phyloP scores from a whole-genome alignment of 305 asterid genomes.

The Fraxinus greggii region DNA sequence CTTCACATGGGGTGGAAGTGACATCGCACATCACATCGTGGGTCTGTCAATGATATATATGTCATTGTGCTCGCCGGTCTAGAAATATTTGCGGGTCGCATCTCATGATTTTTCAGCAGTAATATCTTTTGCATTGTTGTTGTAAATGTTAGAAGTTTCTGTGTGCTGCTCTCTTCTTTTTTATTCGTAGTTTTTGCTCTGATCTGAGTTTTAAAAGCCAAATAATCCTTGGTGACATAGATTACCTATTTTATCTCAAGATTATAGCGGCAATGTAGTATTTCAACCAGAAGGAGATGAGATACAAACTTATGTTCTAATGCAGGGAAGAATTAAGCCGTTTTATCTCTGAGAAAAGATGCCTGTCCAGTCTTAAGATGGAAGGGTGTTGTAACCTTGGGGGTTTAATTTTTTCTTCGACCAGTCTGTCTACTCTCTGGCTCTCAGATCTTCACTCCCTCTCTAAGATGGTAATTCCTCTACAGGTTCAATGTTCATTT shows the following conservation, averaged over 20 bases:
- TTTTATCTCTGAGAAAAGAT: constrained; percentile 71
- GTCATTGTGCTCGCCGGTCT: neutral
- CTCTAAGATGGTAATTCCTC: constrained; percentile 66
- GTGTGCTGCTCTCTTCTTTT: neutral
- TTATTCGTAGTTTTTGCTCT: neutral
- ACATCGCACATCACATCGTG: neutral
- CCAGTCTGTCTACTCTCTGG: constrained; percentile 70
- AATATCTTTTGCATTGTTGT: neutral
- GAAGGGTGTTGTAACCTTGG: constrained; percentile 92
- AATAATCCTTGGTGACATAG: neutral
- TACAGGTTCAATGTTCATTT: neutral
- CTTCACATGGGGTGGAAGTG: neutral
- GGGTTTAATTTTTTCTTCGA: constrained; percentile 61
- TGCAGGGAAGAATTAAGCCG: constrained; percentile 89
- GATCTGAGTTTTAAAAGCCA: neutral
- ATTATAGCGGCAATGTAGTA: neutral
- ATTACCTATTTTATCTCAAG: neutral
- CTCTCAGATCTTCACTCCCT: constrained; percentile 83
- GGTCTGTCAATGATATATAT: neutral
- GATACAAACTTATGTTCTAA: constrained; percentile 1
- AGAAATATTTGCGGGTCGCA: neutral
- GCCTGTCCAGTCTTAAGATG: constrained; percentile 80
- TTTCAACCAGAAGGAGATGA: constrained; percentile 5
- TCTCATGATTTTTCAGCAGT: neutral
- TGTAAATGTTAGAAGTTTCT: neutral